A percentile compares a stretch with the other conserved stretches of the same genome.
Conservation (phyloP, 495 filamentous ascomycete genomes). For the Aspergillus sclerotiicarbonarius region DNA sequence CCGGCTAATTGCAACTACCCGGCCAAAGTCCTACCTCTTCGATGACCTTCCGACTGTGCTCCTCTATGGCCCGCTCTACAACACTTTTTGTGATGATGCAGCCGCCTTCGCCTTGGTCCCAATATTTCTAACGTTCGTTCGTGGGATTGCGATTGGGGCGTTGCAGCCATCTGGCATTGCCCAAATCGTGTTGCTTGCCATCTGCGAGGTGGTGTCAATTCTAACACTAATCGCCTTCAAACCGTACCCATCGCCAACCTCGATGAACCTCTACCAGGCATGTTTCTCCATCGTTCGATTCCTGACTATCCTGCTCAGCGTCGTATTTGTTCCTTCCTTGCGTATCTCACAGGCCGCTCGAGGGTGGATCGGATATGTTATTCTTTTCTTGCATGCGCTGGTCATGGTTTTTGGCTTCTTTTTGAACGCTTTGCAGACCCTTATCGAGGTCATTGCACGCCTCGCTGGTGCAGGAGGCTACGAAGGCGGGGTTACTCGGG, state of each 20-base stretch:
- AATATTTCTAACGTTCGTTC: conserved; percentile 74
- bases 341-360: conserved; percentile 72
- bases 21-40: conserved; percentile 81
- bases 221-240: conserved; percentile 84
- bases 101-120: conserved; percentile 85
- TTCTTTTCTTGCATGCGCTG: conserved; percentile 79
- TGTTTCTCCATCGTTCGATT: conserved; percentile 79
- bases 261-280: conserved; percentile 96
- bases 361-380: conserved; percentile 93
- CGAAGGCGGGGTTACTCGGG: conserved; percentile 70
- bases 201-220: conserved; percentile 91
- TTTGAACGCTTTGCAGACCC: conserved; percentile 83
- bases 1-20: conserved; percentile 72
- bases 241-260: conserved; percentile 85
- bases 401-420: conserved; percentile 94
- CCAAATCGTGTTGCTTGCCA: conserved; percentile 84
- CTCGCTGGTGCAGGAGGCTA: conserved; percentile 77
- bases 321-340: conserved; percentile 82
- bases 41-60: conserved; percentile 90
- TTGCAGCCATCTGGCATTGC: conserved; percentile 91
- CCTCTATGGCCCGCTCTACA: conserved; percentile 93
- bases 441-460: conserved; percentile 81
- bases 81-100: conserved; percentile 89
- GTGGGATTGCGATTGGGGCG: conserved; percentile 88
- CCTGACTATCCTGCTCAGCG: conserved; percentile 74